A percentile compares a stretch with the other conserved stretches of the same genome.
These are phyloP conservation scores for Skeletonema potamos DNA, from an alignment of 108 stramenopile genomes.

Conservation along the genomic window DNA sequence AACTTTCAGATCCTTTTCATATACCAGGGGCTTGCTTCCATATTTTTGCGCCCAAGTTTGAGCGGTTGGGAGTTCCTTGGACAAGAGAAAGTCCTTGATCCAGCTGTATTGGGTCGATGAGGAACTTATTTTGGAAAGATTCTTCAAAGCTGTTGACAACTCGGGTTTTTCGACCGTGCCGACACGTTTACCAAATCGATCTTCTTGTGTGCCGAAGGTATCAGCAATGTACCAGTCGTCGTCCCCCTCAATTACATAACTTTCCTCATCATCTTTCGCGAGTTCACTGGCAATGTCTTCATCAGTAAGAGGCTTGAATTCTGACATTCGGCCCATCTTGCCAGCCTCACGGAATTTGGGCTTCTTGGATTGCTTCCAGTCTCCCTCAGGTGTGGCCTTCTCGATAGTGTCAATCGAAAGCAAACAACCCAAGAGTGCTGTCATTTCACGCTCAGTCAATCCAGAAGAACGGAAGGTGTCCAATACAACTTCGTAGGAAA, in stretches of 20 bases:
- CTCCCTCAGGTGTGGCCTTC: constrained; percentile 66
- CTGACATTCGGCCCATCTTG: constrained; percentile 86
- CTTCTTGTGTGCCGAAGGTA: constrained; percentile 78
- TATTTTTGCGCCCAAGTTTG: constrained; percentile 81
- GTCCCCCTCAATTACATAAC: constrained; percentile 52
- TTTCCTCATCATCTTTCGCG: constrained; percentile 62
- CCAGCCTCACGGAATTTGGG: constrained; percentile 83
- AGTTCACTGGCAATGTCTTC: constrained; percentile 72
- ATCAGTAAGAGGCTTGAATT: constrained; percentile 77
- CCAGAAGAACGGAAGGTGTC: constrained; percentile 64
- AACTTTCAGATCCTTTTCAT: constrained; percentile 75
- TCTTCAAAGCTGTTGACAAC: constrained; percentile 66
- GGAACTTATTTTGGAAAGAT: constrained; percentile 38
- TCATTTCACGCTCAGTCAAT: constrained; percentile 87
- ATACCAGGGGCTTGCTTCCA: constrained; percentile 64
- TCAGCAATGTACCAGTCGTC: constrained; percentile 90
- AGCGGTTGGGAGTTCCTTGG: constrained; percentile 60
- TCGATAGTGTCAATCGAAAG: constrained; percentile 71
- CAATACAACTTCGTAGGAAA: constrained; percentile 39
- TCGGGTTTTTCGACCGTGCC: constrained; percentile 51
- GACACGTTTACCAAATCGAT: constrained; percentile 70
- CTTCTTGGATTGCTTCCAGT: constrained; percentile 69
- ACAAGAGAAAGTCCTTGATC: constrained; percentile 34
- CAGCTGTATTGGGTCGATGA: constrained; percentile 41
- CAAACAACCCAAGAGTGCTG: constrained; percentile 73